Evolutionary conservation across 768 basidiomycete genomes (phyloP).

Genomic region (Phaeolepiota aurea): DNA sequence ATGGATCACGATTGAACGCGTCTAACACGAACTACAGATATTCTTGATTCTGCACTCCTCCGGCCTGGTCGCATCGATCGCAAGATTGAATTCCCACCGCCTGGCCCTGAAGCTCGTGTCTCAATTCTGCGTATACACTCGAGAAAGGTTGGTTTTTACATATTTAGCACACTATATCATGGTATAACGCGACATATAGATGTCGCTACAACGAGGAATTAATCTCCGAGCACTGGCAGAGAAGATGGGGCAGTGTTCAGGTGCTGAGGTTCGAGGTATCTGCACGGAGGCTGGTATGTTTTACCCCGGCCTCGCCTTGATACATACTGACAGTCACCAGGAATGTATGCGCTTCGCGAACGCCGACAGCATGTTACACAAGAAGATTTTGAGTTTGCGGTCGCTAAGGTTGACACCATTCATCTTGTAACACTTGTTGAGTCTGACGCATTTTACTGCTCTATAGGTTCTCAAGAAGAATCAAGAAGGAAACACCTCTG

Average conservation of each 20-base stretch:
- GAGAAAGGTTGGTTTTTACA: conserved; percentile 54
- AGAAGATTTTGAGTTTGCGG: conserved; percentile 98
- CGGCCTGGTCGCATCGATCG: conserved; percentile 91
- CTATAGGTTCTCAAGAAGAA: conserved; percentile 85
- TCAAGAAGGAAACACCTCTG: conserved; percentile 89
- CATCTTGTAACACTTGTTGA: conserved; percentile 8
- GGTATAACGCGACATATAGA: conserved; percentile 36
- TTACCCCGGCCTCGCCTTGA: not conserved
- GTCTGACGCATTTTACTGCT: too few relatives aligned
- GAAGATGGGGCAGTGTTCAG: conserved; percentile 99
- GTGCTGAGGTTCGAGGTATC: conserved; percentile 95
- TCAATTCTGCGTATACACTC: conserved; percentile 97
- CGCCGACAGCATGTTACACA: conserved; percentile 95
- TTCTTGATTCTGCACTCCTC: conserved; percentile 87
- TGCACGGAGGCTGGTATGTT: conserved; percentile 88
- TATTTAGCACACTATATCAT: not conserved
- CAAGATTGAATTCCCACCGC: conserved; percentile 98
- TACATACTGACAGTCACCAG: conserved; percentile 22
- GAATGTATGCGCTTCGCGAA: conserved; percentile 96
- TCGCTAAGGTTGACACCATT: conserved; percentile 94
- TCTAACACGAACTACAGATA: conserved; percentile 44
- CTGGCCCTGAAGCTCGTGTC: conserved; percentile 92
- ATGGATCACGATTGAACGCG: not conserved
- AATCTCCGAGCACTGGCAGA: conserved; percentile 93
- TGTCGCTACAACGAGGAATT: conserved; percentile 97